Evolutionary conservation across 1,139 yeast genomes (phyloP).

Genomic region (Pichia sp.): DNA sequence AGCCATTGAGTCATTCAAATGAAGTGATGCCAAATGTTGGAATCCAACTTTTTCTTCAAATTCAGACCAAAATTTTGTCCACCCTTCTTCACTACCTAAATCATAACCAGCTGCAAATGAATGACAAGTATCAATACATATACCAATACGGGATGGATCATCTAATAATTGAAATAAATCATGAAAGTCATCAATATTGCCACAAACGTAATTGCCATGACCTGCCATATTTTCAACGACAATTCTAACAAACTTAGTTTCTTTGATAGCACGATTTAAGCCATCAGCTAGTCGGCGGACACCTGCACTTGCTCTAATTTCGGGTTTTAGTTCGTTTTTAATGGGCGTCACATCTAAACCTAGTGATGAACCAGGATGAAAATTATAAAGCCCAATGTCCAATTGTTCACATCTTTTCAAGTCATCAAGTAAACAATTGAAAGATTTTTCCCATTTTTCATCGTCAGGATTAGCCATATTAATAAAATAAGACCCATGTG

Average conservation of each 20-base stretch:
- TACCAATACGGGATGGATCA: constrained; percentile 78
- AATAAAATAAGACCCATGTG: constrained; percentile 92
- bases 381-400: constrained; percentile 79
- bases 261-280: constrained; percentile 68
- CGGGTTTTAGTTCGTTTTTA: constrained; percentile 28
- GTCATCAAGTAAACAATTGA: constrained; percentile 79
- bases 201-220: constrained; percentile 86
- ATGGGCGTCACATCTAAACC: constrained; percentile 61
- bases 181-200: constrained; percentile 65
- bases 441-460: constrained; percentile 72
- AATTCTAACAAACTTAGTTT: constrained; percentile 73
- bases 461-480: constrained; percentile 86
- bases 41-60: constrained; percentile 72
- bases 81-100: constrained; percentile 50
- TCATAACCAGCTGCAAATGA: constrained; percentile 96
- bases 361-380: constrained; percentile 91
- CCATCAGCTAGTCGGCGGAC: constrained; percentile 51
- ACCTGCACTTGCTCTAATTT: constrained; percentile 8
- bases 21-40: constrained; percentile 72
- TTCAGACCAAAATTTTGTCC: constrained; percentile 60
- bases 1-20: constrained; percentile 90
- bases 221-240: constrained; percentile 98
- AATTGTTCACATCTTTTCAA: constrained; percentile 77
- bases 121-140: constrained; percentile 93
- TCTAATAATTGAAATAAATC: constrained; percentile 71